phyloP scores from a whole-genome alignment of 345 rosid genomes.

The Aurinia saxatilis region DNA sequence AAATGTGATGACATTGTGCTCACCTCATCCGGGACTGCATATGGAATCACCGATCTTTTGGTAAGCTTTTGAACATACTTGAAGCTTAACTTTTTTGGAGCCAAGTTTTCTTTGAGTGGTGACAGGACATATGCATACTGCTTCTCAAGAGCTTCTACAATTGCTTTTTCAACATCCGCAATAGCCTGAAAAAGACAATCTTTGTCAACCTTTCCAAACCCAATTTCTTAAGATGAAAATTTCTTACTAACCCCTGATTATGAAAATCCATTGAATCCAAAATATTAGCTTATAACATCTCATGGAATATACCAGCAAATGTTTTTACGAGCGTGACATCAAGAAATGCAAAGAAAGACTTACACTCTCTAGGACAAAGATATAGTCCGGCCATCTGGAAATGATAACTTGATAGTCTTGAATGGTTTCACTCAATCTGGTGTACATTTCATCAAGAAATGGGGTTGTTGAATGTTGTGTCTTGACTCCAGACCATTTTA shows the following conservation, averaged over 20 bases:
- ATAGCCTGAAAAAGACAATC: conserved; percentile 50
- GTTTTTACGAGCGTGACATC: not conserved
- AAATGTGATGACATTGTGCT: not conserved
- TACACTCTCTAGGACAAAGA: conserved; percentile 87
- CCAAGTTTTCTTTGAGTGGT: conserved; percentile 83
- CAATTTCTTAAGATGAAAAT: not conserved
- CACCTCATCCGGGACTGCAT: conserved; percentile 87
- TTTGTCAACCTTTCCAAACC: not conserved
- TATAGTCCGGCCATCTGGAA: conserved; percentile 95
- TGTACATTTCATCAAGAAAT: conserved; percentile 92
- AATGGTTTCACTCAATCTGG: conserved; percentile 66
- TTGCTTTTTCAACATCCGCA: conserved; percentile 92
- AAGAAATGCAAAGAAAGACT: conserved; percentile 20
- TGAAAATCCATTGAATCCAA: not conserved
- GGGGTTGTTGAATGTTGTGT: conserved; percentile 96
- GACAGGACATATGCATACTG: conserved; percentile 87
- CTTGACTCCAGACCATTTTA: conserved; percentile 91
- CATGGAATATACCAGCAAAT: not conserved
- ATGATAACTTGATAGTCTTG: conserved; percentile 80
- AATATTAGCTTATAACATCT: not conserved
- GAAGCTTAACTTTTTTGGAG: conserved; percentile 86
- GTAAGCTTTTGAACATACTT: conserved; percentile 88
- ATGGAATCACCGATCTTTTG: conserved; percentile 68
- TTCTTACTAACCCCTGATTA: not conserved
- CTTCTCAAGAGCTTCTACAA: conserved; percentile 88